Base-by-base conservation (phyloP, 306 rosid species). In the Medicago ruthenica region DNA sequence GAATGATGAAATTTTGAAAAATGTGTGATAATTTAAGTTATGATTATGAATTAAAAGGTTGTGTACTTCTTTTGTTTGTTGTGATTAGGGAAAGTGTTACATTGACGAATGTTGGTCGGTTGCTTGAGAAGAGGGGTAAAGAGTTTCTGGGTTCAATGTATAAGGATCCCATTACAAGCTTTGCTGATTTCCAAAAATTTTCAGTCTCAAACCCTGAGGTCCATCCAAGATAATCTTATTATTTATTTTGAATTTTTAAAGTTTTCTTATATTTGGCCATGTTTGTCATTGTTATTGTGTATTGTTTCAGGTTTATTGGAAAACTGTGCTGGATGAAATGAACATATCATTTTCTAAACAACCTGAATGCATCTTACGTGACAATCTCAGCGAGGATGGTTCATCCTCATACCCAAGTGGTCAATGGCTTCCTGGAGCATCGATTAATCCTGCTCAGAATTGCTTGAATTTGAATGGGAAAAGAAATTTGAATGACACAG, bases 391-490 rank as follows among this genome's bases (percentile, higher is more conserved):
- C 11, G 79, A 81, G n/a, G 89, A 84, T 15, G 75, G 61, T 74
- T 76, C 79, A 8, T 61, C 69, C 16, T 67, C 87, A 9, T 50
- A 75, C 72, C 92, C 93, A 8, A 92, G 93, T 66, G 96, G 93
- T 62, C 85, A 86, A 74, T 95, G 98, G 97, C 96, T 95, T 74
- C 96, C 97, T 15, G 90, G 93, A 85, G 98, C 97, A 10, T 85
- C 67, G 31, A 55, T 90, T 63, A 95, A 95, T 83, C 91, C 97
- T 7, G 98, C 97, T 31, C 78, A 85, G 54, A 88, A 86, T 84
- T 95, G 99, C 80, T 86, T 92, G 67, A 75, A 55, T 80, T 20
- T 85, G 44, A 88, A 92, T 81, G 17, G 21, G 36, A 85, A 81
- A 71, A 87, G 96, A 76, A 83, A 85, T 86, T 84, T 86, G 84